Evolutionary conservation across 768 basidiomycete genomes (phyloP).

Genomic region (Favolaschia claudopus): DNA sequence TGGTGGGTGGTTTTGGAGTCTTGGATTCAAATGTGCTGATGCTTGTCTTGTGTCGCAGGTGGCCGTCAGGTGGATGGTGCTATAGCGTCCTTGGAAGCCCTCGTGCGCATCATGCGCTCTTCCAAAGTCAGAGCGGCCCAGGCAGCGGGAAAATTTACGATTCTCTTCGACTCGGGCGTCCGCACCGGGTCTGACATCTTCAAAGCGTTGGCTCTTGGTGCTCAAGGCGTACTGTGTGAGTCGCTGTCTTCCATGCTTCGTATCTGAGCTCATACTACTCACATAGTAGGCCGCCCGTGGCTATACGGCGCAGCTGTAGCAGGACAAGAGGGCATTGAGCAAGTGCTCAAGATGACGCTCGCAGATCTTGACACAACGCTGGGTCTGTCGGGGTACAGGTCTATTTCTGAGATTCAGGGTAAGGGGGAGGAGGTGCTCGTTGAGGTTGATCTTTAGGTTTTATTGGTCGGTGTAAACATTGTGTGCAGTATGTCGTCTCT

Average conservation of each 20-base stretch:
- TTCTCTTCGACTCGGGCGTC: conserved; percentile 58
- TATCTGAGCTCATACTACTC: too few species aligned
- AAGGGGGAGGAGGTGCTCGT: conserved; percentile 61
- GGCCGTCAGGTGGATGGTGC: conserved; percentile 54
- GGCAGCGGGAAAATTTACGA: conserved; percentile 41
- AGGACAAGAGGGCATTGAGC: conserved; percentile 57
- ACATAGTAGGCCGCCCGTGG: conserved; percentile 53
- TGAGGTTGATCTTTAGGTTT: conserved; percentile 43
- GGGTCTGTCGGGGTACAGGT: conserved; percentile 66
- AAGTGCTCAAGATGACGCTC: conserved; percentile 62
- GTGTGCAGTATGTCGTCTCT: too few species aligned
- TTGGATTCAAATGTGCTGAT: too few species aligned
- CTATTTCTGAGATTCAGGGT: conserved; percentile 67
- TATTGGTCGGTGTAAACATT: background rate
- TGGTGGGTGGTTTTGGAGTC: too few species aligned
- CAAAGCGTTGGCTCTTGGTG: conserved; percentile 65
- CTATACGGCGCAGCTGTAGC: conserved; percentile 58
- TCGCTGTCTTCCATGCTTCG: too few species aligned
- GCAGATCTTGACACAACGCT: conserved; percentile 74
- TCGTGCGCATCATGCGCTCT: conserved; percentile 42
- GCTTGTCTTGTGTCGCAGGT: too few species aligned
- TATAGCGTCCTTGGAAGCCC: conserved; percentile 47
- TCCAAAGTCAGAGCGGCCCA: too few species aligned
- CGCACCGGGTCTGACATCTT: conserved; percentile 61
- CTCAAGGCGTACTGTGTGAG: conserved; percentile 55